phyloP scores from a whole-genome alignment of 768 basidiomycete species.

The Boletus vinaceobasis region DNA sequence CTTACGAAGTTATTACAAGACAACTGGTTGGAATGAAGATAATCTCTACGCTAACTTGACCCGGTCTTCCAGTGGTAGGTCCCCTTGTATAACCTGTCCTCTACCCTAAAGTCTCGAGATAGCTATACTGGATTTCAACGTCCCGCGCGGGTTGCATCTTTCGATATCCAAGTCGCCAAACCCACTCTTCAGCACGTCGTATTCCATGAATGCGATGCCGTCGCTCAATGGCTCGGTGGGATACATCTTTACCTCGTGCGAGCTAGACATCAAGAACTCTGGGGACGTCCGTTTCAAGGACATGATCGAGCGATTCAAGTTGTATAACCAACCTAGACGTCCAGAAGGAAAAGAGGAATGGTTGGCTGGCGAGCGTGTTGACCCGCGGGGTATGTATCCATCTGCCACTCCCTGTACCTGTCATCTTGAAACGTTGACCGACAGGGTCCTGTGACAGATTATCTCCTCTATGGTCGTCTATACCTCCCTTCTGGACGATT shows the following conservation, averaged over 20 bases:
- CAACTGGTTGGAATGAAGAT: slow-evolving; percentile 97
- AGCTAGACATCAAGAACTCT: slow-evolving; percentile 67
- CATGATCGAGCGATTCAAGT: slow-evolving; percentile 83
- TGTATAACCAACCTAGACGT: slow-evolving; percentile 75
- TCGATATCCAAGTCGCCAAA: slow-evolving; percentile 88
- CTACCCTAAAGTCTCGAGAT: slow-evolving; percentile 9
- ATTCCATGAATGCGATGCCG: slow-evolving; percentile 90
- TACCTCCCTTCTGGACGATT: slow-evolving; percentile 86
- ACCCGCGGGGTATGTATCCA: slow-evolving; percentile 61
- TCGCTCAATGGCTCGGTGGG: slow-evolving; percentile 90
- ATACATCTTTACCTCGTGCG: slow-evolving; percentile 90
- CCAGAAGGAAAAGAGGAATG: slow-evolving; percentile 81
- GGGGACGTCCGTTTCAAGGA: slow-evolving; percentile 78
- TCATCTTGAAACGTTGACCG: slow-evolving; percentile 21
- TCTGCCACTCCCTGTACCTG: not conserved
- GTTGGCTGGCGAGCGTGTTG: slow-evolving; percentile 74
- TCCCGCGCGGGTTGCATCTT: slow-evolving; percentile 77
- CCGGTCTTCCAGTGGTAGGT: slow-evolving; percentile 78
- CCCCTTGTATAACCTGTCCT: slow-evolving; percentile 6
- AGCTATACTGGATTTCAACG: slow-evolving; percentile 91
- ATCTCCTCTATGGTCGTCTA: slow-evolving; percentile 87
- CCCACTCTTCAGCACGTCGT: slow-evolving; percentile 82
- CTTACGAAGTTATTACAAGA: slow-evolving; percentile 82
- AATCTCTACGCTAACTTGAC: slow-evolving; percentile 90
- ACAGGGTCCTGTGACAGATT: slow-evolving; percentile 53